Base-by-base conservation (phyloP, 768 basidiomycete genomes). In the Crepidotus variabilis region DNA sequence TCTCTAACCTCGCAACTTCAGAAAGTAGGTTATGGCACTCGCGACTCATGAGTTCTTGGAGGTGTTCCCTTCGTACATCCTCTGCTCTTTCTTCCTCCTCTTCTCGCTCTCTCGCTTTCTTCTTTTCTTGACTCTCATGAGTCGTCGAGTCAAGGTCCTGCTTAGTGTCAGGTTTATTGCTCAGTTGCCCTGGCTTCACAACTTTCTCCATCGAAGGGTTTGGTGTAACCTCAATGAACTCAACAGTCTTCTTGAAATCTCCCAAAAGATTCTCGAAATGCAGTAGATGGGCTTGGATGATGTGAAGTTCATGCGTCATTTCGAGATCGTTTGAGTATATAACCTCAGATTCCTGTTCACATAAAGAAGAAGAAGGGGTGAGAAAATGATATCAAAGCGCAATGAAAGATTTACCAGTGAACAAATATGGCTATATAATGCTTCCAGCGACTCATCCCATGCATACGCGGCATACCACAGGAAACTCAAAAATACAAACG, bases 391-490 rank as follows among this genome's bases (percentile, higher is more conserved):
- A 4, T 47, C 34, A 20, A 47, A 36, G 43, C 47, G 21, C 9
- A n/a, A 16, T 18, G 39, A 35, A 34, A 34, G 33, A 61, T 75
- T 43, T 56, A 77, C 79, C 56, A 86, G 67, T 55, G 58, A 71
- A 56, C 75, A 78, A 21, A 85, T 75, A 60, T 85, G 80, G 9
- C 61, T 59, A 55, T 83, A 84, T 34, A 85, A 61, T 13, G 69
- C 67, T 60, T 84, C 83, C 22, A 84, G 70, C 0, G 81, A 69
- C 64, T 86, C 81, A 50, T 85, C 84, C 75, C 84, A 85, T 0
- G 82, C 76, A 61, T 85, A 85, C 23, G 84, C 61, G 0, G 81
- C 77, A 55, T 83, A 83, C 84, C 84, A 85, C 21, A 85, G 65
- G 6, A 79, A 67, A 47, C 78, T 71, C 6, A 85, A 60, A 47